phyloP scores from a whole-genome alignment of 2,329 filamentous ascomycete genomes.

The Pseudocercospora eumusae region DNA sequence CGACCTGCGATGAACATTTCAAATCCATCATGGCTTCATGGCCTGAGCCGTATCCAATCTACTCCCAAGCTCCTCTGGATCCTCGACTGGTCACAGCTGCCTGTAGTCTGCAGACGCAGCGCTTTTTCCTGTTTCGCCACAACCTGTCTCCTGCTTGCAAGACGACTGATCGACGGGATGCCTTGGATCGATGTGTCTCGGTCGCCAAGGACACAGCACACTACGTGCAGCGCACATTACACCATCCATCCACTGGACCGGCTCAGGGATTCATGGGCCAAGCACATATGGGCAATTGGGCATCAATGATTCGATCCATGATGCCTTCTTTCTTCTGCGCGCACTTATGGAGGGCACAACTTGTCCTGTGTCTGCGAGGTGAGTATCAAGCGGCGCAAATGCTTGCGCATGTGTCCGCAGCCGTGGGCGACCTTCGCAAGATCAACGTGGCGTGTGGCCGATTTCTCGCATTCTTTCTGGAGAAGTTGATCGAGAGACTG shows the following conservation, averaged over 20 bases:
- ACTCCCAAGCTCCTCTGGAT: slow-evolving; percentile 67
- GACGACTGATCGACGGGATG: slow-evolving; percentile 64
- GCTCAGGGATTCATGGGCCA: slow-evolving; percentile 34
- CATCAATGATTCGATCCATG: slow-evolving; percentile 62
- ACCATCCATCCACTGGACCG: slow-evolving; percentile 36
- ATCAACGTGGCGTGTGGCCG: slow-evolving; percentile 78
- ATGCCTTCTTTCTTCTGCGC: slow-evolving; percentile 75
- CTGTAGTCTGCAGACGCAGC: slow-evolving; percentile 75
- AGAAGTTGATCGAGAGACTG: slow-evolving; percentile 61
- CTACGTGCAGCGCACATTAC: slow-evolving; percentile 68
- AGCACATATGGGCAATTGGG: slow-evolving; percentile 48
- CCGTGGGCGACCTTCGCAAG: slow-evolving; percentile 69
- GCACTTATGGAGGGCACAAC: slow-evolving; percentile 83
- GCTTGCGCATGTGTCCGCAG: slow-evolving; percentile 70
- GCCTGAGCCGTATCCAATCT: slow-evolving; percentile 70
- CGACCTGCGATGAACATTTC: slow-evolving; percentile 81
- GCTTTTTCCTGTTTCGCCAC: slow-evolving; percentile 84
- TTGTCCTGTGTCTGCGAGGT: slow-evolving; percentile 75
- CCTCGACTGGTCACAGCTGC: slow-evolving; percentile 73
- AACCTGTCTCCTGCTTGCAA: slow-evolving; percentile 76
- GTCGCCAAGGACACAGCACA: slow-evolving; percentile 77
- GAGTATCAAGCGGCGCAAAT: slow-evolving; percentile 71
- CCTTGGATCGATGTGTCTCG: slow-evolving; percentile 74
- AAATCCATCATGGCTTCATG: slow-evolving; percentile 72
- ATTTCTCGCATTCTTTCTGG: slow-evolving; percentile 78